phyloP scores from a whole-genome alignment of 768 basidiomycete species.

The Suillus ampliporus region DNA sequence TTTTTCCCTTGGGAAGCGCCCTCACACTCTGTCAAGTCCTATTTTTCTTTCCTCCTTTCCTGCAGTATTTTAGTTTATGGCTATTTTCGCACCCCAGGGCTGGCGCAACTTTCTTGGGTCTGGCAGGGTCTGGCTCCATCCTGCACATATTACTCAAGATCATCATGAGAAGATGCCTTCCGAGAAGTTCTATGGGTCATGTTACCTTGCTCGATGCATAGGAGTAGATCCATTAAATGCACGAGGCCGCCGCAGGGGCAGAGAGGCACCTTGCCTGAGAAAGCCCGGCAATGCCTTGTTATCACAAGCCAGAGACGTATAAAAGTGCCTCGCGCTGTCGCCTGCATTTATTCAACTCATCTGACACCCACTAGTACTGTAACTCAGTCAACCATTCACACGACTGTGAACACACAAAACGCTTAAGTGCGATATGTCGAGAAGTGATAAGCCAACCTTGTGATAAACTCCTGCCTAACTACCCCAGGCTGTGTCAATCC shows the following conservation, averaged over 20 bases:
- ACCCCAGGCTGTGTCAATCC: background rate
- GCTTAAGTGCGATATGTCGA: background rate
- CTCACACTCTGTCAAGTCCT: slow-evolving; percentile 7
- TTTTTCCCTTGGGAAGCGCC: background rate
- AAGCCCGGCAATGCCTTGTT: background rate
- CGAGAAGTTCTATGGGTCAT: background rate
- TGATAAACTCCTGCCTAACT: background rate
- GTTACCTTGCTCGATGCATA: slow-evolving; percentile 1
- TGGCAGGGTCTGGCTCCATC: background rate
- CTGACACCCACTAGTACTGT: background rate
- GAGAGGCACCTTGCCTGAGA: background rate
- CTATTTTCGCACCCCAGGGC: background rate
- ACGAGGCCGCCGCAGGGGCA: slow-evolving; percentile 5
- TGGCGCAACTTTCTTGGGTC: background rate
- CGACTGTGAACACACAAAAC: background rate
- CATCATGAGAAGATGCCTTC: slow-evolving; percentile 6
- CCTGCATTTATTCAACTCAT: background rate
- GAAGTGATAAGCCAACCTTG: background rate
- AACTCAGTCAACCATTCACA: slow-evolving; percentile 4
- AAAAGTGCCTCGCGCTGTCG: background rate
- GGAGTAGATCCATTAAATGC: slow-evolving; percentile 1
- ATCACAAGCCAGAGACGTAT: background rate
- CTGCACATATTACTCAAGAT: background rate
- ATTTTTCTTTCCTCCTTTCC: background rate
- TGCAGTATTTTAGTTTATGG: background rate